Percentiles rank a stretch among this genome's conserved stretches.
phyloP scores from a whole-genome alignment of 352 stramenopile genomes.

The Phytophthora lateralis region DNA sequence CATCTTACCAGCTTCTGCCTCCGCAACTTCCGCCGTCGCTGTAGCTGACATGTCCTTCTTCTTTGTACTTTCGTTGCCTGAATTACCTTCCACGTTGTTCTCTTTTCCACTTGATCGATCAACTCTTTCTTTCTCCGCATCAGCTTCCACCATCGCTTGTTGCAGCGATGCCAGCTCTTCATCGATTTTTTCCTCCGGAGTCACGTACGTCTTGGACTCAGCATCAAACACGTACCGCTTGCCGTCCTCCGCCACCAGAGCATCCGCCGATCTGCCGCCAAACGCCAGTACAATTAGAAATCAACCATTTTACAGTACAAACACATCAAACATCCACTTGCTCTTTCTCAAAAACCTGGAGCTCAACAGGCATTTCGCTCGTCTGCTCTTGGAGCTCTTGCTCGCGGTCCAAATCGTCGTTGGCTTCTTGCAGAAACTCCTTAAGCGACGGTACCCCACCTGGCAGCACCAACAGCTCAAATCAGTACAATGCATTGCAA shows the following conservation, averaged over 20 bases:
- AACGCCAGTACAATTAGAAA: not conserved
- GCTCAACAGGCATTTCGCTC: conserved; percentile 39
- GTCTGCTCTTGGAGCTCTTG: conserved; percentile 42
- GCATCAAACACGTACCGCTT: conserved; percentile 75
- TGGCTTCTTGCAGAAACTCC: conserved; percentile 75
- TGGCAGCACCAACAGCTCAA: conserved; percentile 15
- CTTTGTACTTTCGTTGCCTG: not conserved
- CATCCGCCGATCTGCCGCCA: conserved; percentile 41
- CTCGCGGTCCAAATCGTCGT: conserved; percentile 64
- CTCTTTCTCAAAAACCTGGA: conserved; percentile 65
- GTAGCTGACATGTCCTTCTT: not conserved
- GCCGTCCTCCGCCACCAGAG: conserved; percentile 66
- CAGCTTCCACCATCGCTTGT: conserved; percentile 41
- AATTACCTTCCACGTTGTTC: conserved; percentile 57
- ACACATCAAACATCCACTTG: conserved; percentile 16
- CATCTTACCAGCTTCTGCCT: conserved; percentile 42
- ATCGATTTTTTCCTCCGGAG: conserved; percentile 75
- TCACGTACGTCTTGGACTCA: conserved; percentile 71
- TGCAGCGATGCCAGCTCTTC: conserved; percentile 68
- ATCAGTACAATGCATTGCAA: not conserved
- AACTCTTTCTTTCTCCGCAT: conserved; percentile 13
- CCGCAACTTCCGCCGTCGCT: not conserved
- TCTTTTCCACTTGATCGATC: conserved; percentile 27
- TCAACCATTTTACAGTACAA: not conserved
- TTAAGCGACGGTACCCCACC: conserved; percentile 64